Evolutionary conservation across 495 filamentous ascomycete species (phyloP).

Genomic region (Trichoderma erinaceum): DNA sequence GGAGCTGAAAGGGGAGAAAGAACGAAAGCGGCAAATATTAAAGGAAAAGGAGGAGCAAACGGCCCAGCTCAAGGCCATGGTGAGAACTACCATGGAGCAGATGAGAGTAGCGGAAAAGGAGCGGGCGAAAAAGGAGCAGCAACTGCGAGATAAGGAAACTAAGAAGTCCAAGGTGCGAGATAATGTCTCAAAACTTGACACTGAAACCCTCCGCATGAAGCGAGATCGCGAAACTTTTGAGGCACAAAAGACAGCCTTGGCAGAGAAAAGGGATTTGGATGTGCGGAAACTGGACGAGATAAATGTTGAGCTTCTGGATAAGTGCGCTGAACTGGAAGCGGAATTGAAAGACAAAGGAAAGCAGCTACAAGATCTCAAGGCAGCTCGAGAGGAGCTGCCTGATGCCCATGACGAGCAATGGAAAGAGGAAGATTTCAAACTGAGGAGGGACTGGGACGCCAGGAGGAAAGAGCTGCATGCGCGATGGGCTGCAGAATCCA

Average conservation of each 20-base stretch:
- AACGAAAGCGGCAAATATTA: slow-evolving; percentile 63
- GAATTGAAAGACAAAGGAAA: slow-evolving; percentile 46
- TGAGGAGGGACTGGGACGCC: slow-evolving; percentile 40
- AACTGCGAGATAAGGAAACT: slow-evolving; percentile 64
- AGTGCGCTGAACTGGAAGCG: slow-evolving; percentile 37
- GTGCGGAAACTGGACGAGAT: slow-evolving; percentile 25
- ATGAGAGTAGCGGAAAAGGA: slow-evolving; percentile 80
- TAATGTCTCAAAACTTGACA: slow-evolving; percentile 51
- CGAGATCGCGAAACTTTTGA: slow-evolving; percentile 36
- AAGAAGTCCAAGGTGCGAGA: slow-evolving; percentile 53
- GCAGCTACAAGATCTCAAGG: slow-evolving; percentile 47
- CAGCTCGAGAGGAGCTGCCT: slow-evolving; percentile 44
- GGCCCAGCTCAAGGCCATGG: slow-evolving; percentile 73
- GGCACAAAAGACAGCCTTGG: slow-evolving; percentile 37
- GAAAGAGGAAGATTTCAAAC: slow-evolving; percentile 39
- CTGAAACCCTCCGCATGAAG: slow-evolving; percentile 45
- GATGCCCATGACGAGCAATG: slow-evolving; percentile 52
- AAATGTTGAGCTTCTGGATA: slow-evolving; percentile 27
- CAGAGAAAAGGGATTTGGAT: slow-evolving; percentile 36
- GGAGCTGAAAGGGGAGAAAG: slow-evolving; percentile 64
- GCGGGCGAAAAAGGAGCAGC: slow-evolving; percentile 73
- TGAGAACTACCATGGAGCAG: slow-evolving; percentile 68
- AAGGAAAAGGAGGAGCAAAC: slow-evolving; percentile 83
- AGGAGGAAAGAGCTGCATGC: slow-evolving; percentile 40
- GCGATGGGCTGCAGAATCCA: slow-evolving; percentile 30